Evolutionary conservation across 2,329 filamentous ascomycete species (phyloP), one percentile per base, ranked within the genome.

Genomic region (Alternaria sp.): DNA sequence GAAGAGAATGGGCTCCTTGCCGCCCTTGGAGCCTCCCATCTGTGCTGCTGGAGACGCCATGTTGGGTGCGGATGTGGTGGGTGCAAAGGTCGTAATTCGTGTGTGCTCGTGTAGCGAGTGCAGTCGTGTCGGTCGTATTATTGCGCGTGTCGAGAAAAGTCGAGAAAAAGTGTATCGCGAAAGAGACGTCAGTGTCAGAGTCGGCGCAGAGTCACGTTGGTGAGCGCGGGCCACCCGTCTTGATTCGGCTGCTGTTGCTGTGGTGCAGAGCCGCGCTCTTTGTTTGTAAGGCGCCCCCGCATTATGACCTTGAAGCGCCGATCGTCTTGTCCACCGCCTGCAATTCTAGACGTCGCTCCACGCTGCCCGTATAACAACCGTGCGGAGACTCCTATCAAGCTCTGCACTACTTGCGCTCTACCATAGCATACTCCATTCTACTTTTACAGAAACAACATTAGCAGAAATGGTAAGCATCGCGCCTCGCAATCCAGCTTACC

Each of bases 1-100:
- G 81, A 98, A 99, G 48, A 92, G 93, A 80, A 98, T 94, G 80
- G 96, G 93, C 81, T 94, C 81, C 44, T 77, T 74, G 39, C 68
- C 67, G 47, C 66, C 89, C 66, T 74, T 71, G 53, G 63, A 89
- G 64, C 59, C 64, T 20, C 63, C 63, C 36, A 61, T 63, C 41
- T 69, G 63, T 41, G 58, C 66, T 48, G 72, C 74, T 49, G 80
- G 77, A 24, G 78, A 79, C 56, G 70, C 72, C 77, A 80, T 81
- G 59, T 39, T 61, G 65, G 24, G 22, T 12, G 39, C 20, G 32
- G 28, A 28, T 18, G 28, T 28, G 34, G 12, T 51, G 26, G 32
- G 34, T 16, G 44, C 34, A 22, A 32, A 11, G 14, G 34, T 24
- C 11, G 22, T 22, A 32, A 39, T 41, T 32, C 48, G 36, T 38